Base-by-base conservation (phyloP, 108 stramenopile genomes). In the Cyclotella atomus region DNA sequence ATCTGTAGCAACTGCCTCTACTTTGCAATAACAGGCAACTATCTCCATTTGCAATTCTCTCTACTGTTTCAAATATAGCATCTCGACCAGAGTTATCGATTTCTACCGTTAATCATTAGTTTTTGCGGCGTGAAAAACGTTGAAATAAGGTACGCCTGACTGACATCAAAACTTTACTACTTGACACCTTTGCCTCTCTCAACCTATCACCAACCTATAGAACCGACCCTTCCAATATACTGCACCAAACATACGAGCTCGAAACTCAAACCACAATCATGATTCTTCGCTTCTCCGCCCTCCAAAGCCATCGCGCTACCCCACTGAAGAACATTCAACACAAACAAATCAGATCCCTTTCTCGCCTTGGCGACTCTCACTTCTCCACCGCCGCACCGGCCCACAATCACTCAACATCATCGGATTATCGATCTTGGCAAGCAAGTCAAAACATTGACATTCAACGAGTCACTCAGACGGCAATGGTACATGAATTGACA, bases 401-500 rank as follows among this genome's bases (percentile, higher is more conserved):
- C 21, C 34, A 19, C 30, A 30, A 59, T 19, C 3, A 59, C 57
- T 8, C 60, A 1, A 61, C 25, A 8, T 61, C 60, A 8, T 61
- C 60, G 5, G 60, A 61, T 12, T 69, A 65, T 50, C 72, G 79
- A 33, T 73, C 71, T 9, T 94, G 93, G 93, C 93, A 94, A 64
- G 86, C 93, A 0, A 65, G 75, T 32, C 79, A 90, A 75, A 89
- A 91, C 66, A 66, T 84, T 29, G 93, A 94, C 73, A 87, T 94
- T 21, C 93, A 94, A 47, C 85, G 87, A 36, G 93, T 91, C 36
- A 90, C 87, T 3, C 87, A 86, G 57, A 79, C 80, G 21, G 89
- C 87, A 12, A 83, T 90, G 73, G 87, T 90, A 68, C 90, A 96
- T 68, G 95, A 96, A 84, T 79, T 96, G 30, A 88, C 83, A 0